phyloP scores from a whole-genome alignment of 805 yeast species.

The Wickerhamomyces tratensis region DNA sequence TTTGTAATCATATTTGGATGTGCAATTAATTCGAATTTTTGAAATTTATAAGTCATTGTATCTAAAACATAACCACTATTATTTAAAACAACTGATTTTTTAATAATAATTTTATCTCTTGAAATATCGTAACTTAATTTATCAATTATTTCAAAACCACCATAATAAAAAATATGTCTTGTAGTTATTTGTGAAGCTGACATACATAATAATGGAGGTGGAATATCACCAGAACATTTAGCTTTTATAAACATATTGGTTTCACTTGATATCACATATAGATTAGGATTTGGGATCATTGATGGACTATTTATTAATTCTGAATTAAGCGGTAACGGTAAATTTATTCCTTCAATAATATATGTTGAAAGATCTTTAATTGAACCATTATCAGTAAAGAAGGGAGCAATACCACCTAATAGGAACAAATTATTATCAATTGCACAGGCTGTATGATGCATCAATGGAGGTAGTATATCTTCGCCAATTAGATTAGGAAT shows the following conservation, averaged over 20 bases:
- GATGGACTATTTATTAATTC: conserved; percentile 32
- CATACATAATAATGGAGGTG: conserved; percentile 43
- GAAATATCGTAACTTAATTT: conserved; percentile 12
- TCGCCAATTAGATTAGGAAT: conserved; percentile 28
- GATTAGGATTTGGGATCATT: conserved; percentile 25
- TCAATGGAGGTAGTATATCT: conserved; percentile 29
- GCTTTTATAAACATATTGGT: conserved; percentile 29
- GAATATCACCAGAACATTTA: conserved; percentile 30
- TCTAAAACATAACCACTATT: conserved; percentile 54
- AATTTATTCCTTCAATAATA: conserved; percentile 29
- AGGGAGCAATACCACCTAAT: conserved; percentile 35
- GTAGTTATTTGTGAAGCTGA: conserved; percentile 39
- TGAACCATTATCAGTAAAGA: conserved; percentile 13
- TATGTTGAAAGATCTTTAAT: conserved; percentile 24
- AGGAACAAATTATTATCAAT: conserved; percentile 27
- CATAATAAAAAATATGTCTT: conserved; percentile 53
- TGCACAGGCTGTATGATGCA: conserved; percentile 34
- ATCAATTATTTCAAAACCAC: conserved; percentile 48
- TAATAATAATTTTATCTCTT: conserved; percentile 26
- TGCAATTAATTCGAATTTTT: conserved; percentile 30
- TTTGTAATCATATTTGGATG: conserved; percentile 20
- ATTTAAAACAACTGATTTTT: conserved; percentile 37
- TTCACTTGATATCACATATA: conserved; percentile 28
- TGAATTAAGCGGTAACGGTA: conserved; percentile 36
- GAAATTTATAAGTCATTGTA: conserved; percentile 34